phyloP scores from a whole-genome alignment of 345 rosid genomes.

The Bretschneidera sinensis region DNA sequence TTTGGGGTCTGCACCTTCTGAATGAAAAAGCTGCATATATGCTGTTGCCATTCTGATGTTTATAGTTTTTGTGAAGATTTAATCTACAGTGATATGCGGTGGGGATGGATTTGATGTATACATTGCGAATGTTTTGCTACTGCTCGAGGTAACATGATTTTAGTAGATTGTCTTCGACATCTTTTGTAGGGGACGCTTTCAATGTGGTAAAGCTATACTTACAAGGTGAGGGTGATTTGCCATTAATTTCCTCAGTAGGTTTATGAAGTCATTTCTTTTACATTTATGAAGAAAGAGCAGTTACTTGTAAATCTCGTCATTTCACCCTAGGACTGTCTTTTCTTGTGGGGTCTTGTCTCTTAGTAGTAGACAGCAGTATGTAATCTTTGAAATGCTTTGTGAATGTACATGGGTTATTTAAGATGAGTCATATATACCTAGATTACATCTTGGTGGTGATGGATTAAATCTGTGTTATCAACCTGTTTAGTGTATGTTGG shows the following conservation, averaged over 20 bases:
- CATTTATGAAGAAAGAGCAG: constrained; percentile 26
- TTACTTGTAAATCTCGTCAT: constrained; percentile 34
- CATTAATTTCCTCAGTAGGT: constrained; percentile 17
- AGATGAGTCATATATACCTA: constrained; percentile 25
- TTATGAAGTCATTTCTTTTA: constrained; percentile 23
- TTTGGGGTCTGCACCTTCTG: constrained; percentile 15
- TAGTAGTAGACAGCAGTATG: constrained; percentile 12
- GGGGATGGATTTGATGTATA: constrained; percentile 1
- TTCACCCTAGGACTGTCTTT: constrained; percentile 19
- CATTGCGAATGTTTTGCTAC: constrained; percentile 5
- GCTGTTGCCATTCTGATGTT: constrained; percentile 10
- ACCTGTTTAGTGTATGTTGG: no score
- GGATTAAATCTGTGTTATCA: no score
- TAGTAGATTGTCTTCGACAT: background rate
- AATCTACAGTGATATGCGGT: constrained; percentile 5
- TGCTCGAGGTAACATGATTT: constrained; percentile 1
- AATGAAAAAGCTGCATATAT: constrained; percentile 14
- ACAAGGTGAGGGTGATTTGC: constrained; percentile 12
- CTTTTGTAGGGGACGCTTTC: background rate
- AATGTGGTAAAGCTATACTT: constrained; percentile 2
- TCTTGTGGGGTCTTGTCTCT: constrained; percentile 7
- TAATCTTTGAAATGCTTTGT: constrained; percentile 25
- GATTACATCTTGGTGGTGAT: constrained; percentile 16
- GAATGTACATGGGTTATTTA: constrained; percentile 33
- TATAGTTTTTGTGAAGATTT: constrained; percentile 18